A percentile compares a stretch with the other conserved stretches of the same genome.
Conservation (phyloP, 2,329 filamentous ascomycete genomes). For the Trichothecium sympodiale region DNA sequence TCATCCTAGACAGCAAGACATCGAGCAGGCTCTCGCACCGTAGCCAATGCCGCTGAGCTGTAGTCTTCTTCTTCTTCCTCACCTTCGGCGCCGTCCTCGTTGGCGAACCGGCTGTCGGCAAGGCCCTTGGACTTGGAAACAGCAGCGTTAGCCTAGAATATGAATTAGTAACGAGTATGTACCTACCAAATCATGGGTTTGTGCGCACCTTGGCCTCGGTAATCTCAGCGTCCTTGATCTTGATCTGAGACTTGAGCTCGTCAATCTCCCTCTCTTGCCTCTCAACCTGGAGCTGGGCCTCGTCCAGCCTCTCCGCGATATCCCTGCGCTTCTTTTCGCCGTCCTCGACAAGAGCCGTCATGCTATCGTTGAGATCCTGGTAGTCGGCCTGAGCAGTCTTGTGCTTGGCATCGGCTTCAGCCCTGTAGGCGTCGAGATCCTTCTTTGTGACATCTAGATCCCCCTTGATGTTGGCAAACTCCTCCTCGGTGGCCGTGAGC, state of each 20-base stretch:
- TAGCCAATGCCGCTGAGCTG: constrained; percentile 55
- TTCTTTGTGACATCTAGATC: constrained; percentile 38
- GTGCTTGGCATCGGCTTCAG: constrained; percentile 36
- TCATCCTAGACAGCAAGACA: constrained; percentile 27
- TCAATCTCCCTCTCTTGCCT: constrained; percentile 22
- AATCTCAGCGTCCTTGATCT: constrained; percentile 54
- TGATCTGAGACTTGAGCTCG: constrained; percentile 43
- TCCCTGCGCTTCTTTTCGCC: constrained; percentile 42
- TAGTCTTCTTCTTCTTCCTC: constrained; percentile 42
- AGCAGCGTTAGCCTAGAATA: constrained; percentile 32
- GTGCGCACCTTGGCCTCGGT: constrained; percentile 46
- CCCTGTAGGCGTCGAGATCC: constrained; percentile 41
- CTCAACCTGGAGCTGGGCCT: constrained; percentile 13
- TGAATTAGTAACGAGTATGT: too few relatives aligned
- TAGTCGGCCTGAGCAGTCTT: constrained; percentile 51
- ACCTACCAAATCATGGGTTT: not conserved
- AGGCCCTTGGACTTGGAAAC: constrained; percentile 36
- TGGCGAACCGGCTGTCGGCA: constrained; percentile 42
- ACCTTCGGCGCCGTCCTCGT: constrained; percentile 21
- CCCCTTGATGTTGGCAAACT: constrained; percentile 17
- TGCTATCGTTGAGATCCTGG: constrained; percentile 51
- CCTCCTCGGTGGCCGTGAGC: constrained; percentile 23
- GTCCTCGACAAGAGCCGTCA: constrained; percentile 50
- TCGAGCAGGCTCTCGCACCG: constrained; percentile 52
- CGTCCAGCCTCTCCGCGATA: constrained; percentile 36